phyloP scores from a whole-genome alignment of 768 basidiomycete species.

The Leccinum aurantiacum region DNA sequence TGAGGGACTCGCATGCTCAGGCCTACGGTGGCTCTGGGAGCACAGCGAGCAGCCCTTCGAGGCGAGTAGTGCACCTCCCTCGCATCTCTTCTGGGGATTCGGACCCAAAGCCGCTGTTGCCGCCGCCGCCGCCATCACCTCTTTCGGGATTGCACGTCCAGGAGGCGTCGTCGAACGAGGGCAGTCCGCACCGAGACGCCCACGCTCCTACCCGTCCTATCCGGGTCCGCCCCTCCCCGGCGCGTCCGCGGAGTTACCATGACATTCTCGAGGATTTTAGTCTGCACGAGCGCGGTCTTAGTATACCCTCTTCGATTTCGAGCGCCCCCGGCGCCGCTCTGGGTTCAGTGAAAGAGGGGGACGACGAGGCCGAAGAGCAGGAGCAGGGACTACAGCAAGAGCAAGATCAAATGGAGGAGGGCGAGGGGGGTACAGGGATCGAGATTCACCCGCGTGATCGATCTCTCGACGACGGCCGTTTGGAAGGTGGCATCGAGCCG shows the following conservation, averaged over 20 bases:
- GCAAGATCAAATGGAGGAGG: not conserved
- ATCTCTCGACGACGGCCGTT: not conserved
- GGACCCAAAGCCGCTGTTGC: conserved; percentile 3
- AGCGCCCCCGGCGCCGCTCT: conserved; percentile 27
- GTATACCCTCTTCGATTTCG: conserved; percentile 33
- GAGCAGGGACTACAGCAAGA: not conserved
- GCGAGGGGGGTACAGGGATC: not conserved
- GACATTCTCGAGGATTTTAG: conserved; percentile 67
- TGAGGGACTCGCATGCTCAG: conserved; percentile 16
- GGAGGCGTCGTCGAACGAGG: conserved; percentile 1
- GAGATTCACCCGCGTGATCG: conserved; percentile 3
- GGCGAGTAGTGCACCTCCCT: conserved; percentile 21
- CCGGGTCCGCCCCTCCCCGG: conserved; percentile 33
- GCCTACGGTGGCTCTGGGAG: conserved; percentile 10
- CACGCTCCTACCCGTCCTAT: conserved; percentile 19
- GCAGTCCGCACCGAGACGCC: not conserved
- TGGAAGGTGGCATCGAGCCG: conserved; percentile 6
- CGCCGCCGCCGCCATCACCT: conserved; percentile 8
- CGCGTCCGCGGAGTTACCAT: conserved; percentile 62
- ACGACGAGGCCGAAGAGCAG: conserved; percentile 13
- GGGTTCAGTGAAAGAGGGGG: conserved; percentile 22
- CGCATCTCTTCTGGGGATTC: conserved; percentile 20
- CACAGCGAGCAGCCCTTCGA: conserved; percentile 23
- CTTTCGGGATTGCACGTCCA: not conserved
- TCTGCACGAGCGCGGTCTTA: conserved; percentile 32